Evolutionary conservation across 1,284 basidiomycete species (phyloP).

Genomic region (Heterobasidion occidentale): DNA sequence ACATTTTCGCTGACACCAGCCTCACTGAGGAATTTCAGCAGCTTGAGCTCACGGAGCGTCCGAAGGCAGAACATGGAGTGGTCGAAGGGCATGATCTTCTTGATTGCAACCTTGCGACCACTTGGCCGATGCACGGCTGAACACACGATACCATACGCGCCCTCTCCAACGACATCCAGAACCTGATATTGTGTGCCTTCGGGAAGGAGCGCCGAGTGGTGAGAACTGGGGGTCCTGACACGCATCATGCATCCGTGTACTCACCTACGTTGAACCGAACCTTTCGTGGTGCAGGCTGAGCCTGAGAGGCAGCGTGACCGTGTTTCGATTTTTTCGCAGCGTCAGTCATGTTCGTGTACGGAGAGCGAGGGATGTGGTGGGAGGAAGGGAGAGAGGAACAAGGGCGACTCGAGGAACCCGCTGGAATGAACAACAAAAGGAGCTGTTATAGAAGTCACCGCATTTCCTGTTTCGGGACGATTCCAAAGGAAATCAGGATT

Average conservation of each 20-base stretch:
- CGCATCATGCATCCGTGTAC: constrained; percentile 21
- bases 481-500: neutral
- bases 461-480: neutral
- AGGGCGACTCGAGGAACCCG: neutral
- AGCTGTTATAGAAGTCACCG: neutral
- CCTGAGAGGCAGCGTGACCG: constrained; percentile 49
- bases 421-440: neutral
- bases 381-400: neutral
- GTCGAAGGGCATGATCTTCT: constrained; percentile 90
- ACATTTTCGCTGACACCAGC: constrained; percentile 92
- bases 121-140: constrained; percentile 79
- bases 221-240: neutral
- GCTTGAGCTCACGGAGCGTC: constrained; percentile 81
- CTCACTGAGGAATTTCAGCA: constrained; percentile 87
- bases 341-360: constrained; percentile 9
- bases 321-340: constrained; percentile 40
- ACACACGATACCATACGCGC: constrained; percentile 85
- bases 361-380: constrained; percentile 6
- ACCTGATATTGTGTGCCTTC: constrained; percentile 79
- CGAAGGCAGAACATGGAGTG: constrained; percentile 89
- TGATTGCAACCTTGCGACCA: constrained; percentile 79
- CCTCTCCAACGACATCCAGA: constrained; percentile 86
- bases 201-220: neutral
- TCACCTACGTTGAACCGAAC: constrained; percentile 89
- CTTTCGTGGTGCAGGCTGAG: constrained; percentile 71